Evolutionary conservation across 2,329 filamentous ascomycete genomes (phyloP), one percentile per base, ranked within the genome.

Genomic region (Fusarium sterilihyphosum): DNA sequence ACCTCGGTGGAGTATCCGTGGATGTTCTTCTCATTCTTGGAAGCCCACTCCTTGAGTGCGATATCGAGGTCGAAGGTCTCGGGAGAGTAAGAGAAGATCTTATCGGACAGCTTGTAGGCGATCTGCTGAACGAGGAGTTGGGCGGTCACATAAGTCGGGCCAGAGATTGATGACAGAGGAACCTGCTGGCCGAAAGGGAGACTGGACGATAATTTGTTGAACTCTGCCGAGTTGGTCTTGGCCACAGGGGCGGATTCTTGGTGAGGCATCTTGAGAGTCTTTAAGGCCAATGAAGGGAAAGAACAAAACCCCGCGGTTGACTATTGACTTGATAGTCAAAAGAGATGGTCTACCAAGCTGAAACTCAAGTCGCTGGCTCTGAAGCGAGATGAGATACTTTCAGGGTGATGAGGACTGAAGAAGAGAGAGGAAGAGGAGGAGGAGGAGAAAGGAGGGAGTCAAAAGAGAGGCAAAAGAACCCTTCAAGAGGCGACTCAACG

Each of bases 51-150:
- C 83, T 92, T 93, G 61, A 94, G 92, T 53, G 95, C 94, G 71
- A 92, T 84, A 82, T 98, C 96, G 74, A 99, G 89, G 81, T 97
- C 94, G 80, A 98, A 98, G 20, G 94, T 93, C 80, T 97, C 94
- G 35, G 95, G 94, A 6, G 96, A 98, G 87, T 97, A 98, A 65
- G 95, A 93, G 86, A 98, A 99, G 85, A 98, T 92, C 88, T 97
- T 98, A 87, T 98, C 95, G 65, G 96, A 98, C 71, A 99, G 89
- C 73, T 94, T 90, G 85, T 98, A 99, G 70, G 96, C 94, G 74
- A 98, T 93, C 85, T 99, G 96, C 86, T 99, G 96, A 74, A 98
- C 93, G 64, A 99, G 90, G 29, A 94, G 91, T 85, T 99, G 96
- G 37, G 95, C 94, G 46, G 96, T 98, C 71, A 96, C 89, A 84